Percentiles rank a stretch among this genome's conserved stretches.
Conservation (phyloP, 805 yeast species). For the Cephaloascus fragrans region DNA sequence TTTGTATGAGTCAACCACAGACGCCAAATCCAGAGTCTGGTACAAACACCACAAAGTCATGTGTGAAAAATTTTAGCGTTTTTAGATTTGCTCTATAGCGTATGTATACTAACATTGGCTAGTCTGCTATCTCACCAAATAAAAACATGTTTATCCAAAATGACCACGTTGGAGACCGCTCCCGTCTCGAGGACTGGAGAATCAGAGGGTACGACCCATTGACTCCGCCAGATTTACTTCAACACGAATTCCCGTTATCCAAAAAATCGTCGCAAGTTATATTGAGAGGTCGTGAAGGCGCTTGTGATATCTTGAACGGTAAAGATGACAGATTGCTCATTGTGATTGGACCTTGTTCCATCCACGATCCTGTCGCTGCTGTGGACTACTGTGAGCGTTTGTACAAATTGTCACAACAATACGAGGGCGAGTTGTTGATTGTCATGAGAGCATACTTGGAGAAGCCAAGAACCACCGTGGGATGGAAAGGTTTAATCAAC, state of each 20-base stretch:
- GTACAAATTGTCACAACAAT: conserved; percentile 44
- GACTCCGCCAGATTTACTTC: conserved; percentile 90
- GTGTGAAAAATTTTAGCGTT: too few species aligned
- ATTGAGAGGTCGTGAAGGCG: conserved; percentile 64
- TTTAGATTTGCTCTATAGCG: too few species aligned
- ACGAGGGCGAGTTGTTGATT: conserved; percentile 68
- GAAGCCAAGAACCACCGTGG: conserved; percentile 97
- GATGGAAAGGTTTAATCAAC: conserved; percentile 97
- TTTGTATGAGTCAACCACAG: too few species aligned
- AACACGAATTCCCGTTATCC: conserved; percentile 71
- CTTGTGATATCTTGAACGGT: conserved; percentile 67
- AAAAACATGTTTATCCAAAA: conserved; percentile 71
- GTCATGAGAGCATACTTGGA: conserved; percentile 98
- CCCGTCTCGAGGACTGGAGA: conserved; percentile 49
- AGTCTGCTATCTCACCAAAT: not conserved
- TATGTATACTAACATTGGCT: too few species aligned
- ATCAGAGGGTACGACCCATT: conserved; percentile 83
- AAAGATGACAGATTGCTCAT: conserved; percentile 80
- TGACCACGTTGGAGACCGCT: conserved; percentile 76
- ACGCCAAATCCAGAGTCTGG: too few species aligned
- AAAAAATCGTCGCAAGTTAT: conserved; percentile 52
- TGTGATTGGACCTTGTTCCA: conserved; percentile 94
- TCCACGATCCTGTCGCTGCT: conserved; percentile 91
- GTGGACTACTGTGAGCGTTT: conserved; percentile 74
- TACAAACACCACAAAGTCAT: too few species aligned